A percentile compares a stretch with the other conserved stretches of the same genome.
These are phyloP conservation scores for Periconia sp. DNA, from an alignment of 2,329 filamentous ascomycete genomes.

Conservation along the genomic window DNA sequence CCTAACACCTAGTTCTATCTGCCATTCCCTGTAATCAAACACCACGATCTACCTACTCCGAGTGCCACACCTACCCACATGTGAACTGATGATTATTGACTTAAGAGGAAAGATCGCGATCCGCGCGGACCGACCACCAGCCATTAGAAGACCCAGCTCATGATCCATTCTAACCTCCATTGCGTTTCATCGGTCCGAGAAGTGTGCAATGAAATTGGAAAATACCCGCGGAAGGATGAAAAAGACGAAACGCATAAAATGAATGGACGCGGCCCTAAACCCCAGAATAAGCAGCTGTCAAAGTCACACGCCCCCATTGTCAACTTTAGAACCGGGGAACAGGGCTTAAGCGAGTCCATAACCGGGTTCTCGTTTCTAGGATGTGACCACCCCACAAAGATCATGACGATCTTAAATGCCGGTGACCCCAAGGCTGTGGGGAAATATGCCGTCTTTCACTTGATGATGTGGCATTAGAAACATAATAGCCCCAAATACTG, in stretches of 20 bases:
- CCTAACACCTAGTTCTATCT: neutral
- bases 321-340: neutral
- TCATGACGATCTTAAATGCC: neutral
- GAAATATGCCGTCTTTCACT: neutral
- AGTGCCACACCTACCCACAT: neutral
- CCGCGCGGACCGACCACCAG: neutral
- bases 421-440: neutral
- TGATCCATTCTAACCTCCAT: neutral
- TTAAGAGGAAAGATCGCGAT: neutral
- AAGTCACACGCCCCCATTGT: neutral
- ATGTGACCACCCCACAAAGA: neutral
- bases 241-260: neutral
- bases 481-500: neutral
- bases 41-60: neutral
- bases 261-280: neutral
- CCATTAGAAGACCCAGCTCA: neutral
- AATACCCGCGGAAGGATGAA: neutral
- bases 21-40: neutral
- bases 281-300: neutral
- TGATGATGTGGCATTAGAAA: neutral
- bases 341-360: neutral
- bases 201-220: neutral
- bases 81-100: neutral
- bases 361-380: neutral
- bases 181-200: neutral